A percentile compares a stretch with the other conserved stretches of the same genome.
These are phyloP conservation scores for Lentinula sp. DNA, from an alignment of 768 basidiomycete genomes.

Conservation along the genomic window DNA sequence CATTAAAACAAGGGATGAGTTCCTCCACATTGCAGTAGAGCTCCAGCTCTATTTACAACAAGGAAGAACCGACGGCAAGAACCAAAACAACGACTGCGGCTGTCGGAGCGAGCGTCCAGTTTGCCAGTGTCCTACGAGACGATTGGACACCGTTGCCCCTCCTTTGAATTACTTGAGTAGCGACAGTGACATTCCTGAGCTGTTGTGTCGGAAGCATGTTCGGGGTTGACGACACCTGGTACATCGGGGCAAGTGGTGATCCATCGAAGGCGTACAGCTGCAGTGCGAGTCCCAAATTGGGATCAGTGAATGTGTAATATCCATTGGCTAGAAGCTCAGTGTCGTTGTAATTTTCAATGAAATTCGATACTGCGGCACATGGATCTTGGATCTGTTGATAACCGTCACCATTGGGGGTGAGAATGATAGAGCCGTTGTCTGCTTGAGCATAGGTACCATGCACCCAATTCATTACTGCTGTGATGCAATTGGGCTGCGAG, in stretches of 20 bases:
- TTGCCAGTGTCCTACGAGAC: background rate
- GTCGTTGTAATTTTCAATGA: constrained; percentile 78
- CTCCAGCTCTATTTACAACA: background rate
- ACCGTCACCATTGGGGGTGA: constrained; percentile 78
- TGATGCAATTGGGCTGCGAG: constrained; percentile 81
- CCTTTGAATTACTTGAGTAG: background rate
- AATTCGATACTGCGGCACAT: constrained; percentile 83
- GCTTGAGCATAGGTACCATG: constrained; percentile 73
- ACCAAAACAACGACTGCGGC: background rate
- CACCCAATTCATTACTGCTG: constrained; percentile 82
- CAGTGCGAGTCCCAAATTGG: constrained; percentile 55
- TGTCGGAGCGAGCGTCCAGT: background rate
- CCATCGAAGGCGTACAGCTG: constrained; percentile 80
- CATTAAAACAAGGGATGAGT: background rate
- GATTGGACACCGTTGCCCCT: background rate
- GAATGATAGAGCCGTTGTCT: constrained; percentile 73
- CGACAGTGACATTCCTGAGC: constrained; percentile 50
- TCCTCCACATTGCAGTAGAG: background rate
- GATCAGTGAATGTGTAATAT: constrained; percentile 64
- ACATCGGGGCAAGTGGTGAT: constrained; percentile 64
- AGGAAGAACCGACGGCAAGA: background rate
- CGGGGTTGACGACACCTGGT: constrained; percentile 61
- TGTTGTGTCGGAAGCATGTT: constrained; percentile 79
- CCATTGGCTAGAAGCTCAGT: constrained; percentile 62
- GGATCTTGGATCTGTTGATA: constrained; percentile 94